These are phyloP conservation scores for Pythium aquatile DNA, from an alignment of 352 stramenopile species.

Conservation along the genomic window DNA sequence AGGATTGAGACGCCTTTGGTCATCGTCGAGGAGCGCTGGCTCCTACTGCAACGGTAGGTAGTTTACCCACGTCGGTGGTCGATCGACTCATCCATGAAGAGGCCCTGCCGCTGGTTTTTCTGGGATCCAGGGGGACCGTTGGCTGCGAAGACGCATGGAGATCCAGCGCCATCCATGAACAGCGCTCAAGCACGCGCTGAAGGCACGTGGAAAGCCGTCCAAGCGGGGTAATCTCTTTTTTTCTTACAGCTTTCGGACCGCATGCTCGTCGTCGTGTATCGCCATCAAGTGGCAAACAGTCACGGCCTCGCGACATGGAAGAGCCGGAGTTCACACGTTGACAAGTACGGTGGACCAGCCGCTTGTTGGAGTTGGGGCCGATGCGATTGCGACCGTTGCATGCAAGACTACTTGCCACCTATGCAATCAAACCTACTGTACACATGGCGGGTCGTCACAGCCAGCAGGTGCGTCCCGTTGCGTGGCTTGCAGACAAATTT, in stretches of 20 bases:
- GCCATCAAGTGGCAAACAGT: not conserved
- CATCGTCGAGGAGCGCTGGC: not conserved
- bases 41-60: too few relatives aligned
- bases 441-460: not conserved
- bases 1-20: not conserved
- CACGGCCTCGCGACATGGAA: slow-evolving; percentile 1
- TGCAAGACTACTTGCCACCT: not conserved
- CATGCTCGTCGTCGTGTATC: not conserved
- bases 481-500: not conserved
- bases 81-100: too few relatives aligned
- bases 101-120: too few relatives aligned
- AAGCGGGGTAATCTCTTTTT: not conserved
- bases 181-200: not conserved
- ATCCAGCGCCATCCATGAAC: too few relatives aligned
- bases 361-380: not conserved
- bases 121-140: too few relatives aligned
- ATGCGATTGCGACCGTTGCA: not conserved
- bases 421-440: not conserved
- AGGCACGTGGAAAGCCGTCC: not conserved
- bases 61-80: too few relatives aligned
- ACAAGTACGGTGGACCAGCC: not conserved
- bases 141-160: too few relatives aligned
- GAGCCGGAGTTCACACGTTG: not conserved
- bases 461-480: not conserved
- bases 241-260: not conserved